Base-by-base conservation (phyloP, 1,284 basidiomycete species). In the Xerocomus tenax region DNA sequence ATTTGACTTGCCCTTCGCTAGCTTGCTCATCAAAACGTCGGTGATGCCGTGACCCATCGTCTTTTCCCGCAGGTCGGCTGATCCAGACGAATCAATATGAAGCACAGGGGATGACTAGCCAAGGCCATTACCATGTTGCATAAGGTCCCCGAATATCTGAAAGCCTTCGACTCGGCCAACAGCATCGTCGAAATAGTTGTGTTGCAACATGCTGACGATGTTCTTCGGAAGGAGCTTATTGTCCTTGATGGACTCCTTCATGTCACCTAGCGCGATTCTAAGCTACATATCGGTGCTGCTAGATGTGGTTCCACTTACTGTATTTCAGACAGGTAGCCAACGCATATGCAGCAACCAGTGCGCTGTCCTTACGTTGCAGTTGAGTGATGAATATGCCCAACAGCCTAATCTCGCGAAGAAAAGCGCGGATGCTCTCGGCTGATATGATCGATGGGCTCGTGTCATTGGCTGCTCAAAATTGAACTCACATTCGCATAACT, bases 171-270 rank as follows among this genome's bases (percentile, higher is more conserved):
- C 47, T 5, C 15, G 44, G n/a, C 63, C 61, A 1, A 62, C 51
- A 8, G 61, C 54, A 36, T 65, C 63, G 5, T 65, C 59, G 9
- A 62, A 65, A n/a, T 57, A 65, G 44, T 65, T 51, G 28, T 54
- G 38, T 21, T 41, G 44, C 8, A 64, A 42, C 61, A 62, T 62
- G 3, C 52, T 41, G 15, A 62, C 54, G 2, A 62, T 57, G 10
- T 57, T 15, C 35, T 51, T 53, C 4, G 61, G 48, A 38, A 62
- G 43, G 8, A 25, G 9, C 7, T 47, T 13, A 1, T 49, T 44
- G 3, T 45, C 5, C 6, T 46, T 47, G 9, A 65, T 26, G 2
- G 15, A 23, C 10, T 39, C 34, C 21, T 47, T 42, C 60, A 62
- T 58, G 29, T 62, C 58, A 0, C 2, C 63, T 62, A 18, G 15